Conservation (phyloP, 1,284 basidiomycete genomes). For the Moesziomyces sp. region DNA sequence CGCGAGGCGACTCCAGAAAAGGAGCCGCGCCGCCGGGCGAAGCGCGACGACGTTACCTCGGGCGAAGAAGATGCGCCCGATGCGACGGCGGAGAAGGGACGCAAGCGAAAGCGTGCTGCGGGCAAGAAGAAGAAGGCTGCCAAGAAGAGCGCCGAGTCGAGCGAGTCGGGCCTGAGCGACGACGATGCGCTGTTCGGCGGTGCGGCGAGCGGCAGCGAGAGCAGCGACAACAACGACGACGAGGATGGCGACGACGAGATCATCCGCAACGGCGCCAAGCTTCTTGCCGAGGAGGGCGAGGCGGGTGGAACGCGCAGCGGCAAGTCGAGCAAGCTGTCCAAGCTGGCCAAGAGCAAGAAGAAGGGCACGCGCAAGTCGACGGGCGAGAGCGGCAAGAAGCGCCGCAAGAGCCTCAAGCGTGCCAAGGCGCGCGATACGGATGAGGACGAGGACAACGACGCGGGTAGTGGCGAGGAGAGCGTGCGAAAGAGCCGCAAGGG, state of each 20-base stretch:
- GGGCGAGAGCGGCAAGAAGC: slow-evolving; percentile 32
- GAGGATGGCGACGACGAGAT: slow-evolving; percentile 54
- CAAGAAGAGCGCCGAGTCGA: slow-evolving; percentile 39
- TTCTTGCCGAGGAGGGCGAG: slow-evolving; percentile 37
- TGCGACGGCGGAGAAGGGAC: slow-evolving; percentile 28
- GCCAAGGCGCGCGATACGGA: slow-evolving; percentile 36
- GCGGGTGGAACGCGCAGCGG: slow-evolving; percentile 9
- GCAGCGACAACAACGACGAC: slow-evolving; percentile 29
- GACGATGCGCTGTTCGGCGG: slow-evolving; percentile 40
- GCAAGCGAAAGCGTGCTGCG: slow-evolving; percentile 31
- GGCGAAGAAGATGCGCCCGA: slow-evolving; percentile 49
- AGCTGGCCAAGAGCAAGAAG: slow-evolving; percentile 20
- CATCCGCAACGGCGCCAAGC: slow-evolving; percentile 37
- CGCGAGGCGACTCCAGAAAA: slow-evolving; percentile 50
- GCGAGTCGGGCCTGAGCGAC: slow-evolving; percentile 26
- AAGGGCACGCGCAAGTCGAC: slow-evolving; percentile 16
- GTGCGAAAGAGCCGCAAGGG: slow-evolving; percentile 29
- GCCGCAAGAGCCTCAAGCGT: slow-evolving; percentile 41
- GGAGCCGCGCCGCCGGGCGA: slow-evolving; percentile 40
- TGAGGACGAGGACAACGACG: slow-evolving; percentile 17
- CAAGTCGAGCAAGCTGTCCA: slow-evolving; percentile 27
- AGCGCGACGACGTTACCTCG: slow-evolving; percentile 41
- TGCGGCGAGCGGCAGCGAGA: slow-evolving; percentile 23
- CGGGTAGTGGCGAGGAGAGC: slow-evolving; percentile 18
- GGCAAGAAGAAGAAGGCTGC: slow-evolving; percentile 41